Evolutionary conservation across 2,329 filamentous ascomycete genomes (phyloP).

Genomic region (Chalaropsis ovoidea): DNA sequence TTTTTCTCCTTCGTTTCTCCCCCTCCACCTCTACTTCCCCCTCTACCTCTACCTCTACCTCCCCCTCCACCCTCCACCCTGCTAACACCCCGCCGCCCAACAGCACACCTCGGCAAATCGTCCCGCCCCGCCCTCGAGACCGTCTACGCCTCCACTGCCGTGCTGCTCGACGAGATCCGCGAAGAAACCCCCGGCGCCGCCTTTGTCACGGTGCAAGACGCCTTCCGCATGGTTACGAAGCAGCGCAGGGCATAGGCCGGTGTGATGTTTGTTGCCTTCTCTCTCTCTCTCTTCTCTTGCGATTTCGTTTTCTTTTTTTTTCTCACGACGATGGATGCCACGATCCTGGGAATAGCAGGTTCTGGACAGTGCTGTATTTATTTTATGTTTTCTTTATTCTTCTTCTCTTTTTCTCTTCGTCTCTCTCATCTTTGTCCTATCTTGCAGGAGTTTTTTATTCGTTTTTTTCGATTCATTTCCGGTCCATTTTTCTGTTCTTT

Average conservation of each 20-base stretch:
- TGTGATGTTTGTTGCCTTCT: neutral
- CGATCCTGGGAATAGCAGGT: neutral
- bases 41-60: too few relatives aligned
- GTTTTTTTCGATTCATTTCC: too few relatives aligned
- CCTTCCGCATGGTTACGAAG: neutral
- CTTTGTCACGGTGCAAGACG: conserved; percentile 45
- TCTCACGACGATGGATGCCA: neutral
- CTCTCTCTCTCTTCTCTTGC: neutral
- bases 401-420: neutral
- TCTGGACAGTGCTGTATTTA: conserved; percentile 11
- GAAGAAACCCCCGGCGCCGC: conserved; percentile 70
- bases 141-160: conserved; percentile 75
- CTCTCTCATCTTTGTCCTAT: neutral
- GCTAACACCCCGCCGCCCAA: conserved; percentile 26
- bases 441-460: too few relatives aligned
- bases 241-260: neutral
- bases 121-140: conserved; percentile 76
- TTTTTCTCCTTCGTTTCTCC: neutral
- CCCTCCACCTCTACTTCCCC: too few relatives aligned
- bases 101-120: conserved; percentile 83
- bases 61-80: neutral
- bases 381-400: neutral
- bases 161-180: conserved; percentile 71
- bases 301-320: neutral
- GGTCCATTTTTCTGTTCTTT: too few relatives aligned